Evolutionary conservation across 345 rosid genomes (phyloP), one percentile per base, ranked within the genome.

Genomic region (Citrus maxima): DNA sequence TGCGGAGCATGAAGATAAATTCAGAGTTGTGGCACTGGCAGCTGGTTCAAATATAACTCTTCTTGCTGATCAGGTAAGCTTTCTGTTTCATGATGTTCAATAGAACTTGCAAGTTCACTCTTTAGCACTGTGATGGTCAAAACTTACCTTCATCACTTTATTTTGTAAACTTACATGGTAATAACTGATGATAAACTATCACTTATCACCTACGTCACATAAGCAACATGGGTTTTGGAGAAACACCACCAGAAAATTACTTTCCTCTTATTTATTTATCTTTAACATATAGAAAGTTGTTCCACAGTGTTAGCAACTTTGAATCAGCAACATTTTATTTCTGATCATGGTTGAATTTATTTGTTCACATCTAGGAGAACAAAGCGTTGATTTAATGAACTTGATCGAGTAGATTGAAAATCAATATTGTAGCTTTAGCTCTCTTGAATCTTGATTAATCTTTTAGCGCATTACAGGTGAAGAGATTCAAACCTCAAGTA

Each of bases 31-130:
- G 80, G 98, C 94, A 32, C 89, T 96, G 54, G 97, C 99, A 67
- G 98, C 98, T 82, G 99, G 99, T 78, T 93, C 99, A 25, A 96
- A 96, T 77, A 91, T 94, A 38, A 84, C 98, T 73, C 98, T 96
- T 80, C 97, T 96, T 79, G 92, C 92, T 71, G 97, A 94, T 81
- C 99, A 96, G 97, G 97, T 96, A 76, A 67, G 54, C 32, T n/a
- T 7, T 64, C 12, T 0, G 56, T 73, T 77, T 59, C 40, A 9
- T 35, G 19, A 46, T 67, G 75, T 10, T 77, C 12, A 49, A 70
- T 73, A 22, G 66, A 58, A 76, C 74, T 35, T 69, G 68, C 76
- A 35, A 37, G 40, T 7, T 59, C 14, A 1, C 64, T 13, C 37
- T 16, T 32, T 35, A 32, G 40, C 60, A 67, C 27, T 4, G 55